Evolutionary conservation across 495 filamentous ascomycete genomes (phyloP).

Genomic region (Penicillium lagena): DNA sequence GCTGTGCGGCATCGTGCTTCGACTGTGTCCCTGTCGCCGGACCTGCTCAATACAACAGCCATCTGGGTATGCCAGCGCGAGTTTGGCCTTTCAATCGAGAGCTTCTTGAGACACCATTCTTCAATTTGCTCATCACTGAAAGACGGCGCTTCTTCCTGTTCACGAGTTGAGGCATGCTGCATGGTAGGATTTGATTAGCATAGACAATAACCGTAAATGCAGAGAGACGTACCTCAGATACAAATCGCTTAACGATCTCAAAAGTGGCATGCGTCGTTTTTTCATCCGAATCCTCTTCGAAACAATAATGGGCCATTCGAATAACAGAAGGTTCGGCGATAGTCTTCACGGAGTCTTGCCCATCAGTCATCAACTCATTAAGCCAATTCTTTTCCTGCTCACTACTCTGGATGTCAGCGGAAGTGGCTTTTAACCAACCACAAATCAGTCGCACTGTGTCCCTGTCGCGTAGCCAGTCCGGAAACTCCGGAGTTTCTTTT

Average conservation of each 20-base stretch:
- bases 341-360: neutral
- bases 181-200: too few relatives aligned
- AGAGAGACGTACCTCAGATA: neutral
- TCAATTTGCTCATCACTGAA: neutral
- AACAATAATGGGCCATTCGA: slow-evolving; percentile 1
- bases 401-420: neutral
- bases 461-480: neutral
- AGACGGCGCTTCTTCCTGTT: too few relatives aligned
- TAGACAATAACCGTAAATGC: too few relatives aligned
- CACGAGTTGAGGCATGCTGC: too few relatives aligned
- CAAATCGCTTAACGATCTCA: neutral
- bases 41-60: neutral
- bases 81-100: neutral
- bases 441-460: neutral
- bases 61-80: slow-evolving; percentile 3
- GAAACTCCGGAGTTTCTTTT: neutral
- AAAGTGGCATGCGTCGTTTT: neutral
- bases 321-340: neutral
- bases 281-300: neutral
- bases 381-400: neutral
- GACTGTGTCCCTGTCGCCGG: neutral
- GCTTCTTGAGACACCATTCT: neutral
- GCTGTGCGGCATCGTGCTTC: slow-evolving; percentile 1
- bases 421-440: neutral
- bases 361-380: neutral